Evolutionary conservation across 73 alveolate species (phyloP).

Genomic region (Durusdinium trenchii): DNA sequence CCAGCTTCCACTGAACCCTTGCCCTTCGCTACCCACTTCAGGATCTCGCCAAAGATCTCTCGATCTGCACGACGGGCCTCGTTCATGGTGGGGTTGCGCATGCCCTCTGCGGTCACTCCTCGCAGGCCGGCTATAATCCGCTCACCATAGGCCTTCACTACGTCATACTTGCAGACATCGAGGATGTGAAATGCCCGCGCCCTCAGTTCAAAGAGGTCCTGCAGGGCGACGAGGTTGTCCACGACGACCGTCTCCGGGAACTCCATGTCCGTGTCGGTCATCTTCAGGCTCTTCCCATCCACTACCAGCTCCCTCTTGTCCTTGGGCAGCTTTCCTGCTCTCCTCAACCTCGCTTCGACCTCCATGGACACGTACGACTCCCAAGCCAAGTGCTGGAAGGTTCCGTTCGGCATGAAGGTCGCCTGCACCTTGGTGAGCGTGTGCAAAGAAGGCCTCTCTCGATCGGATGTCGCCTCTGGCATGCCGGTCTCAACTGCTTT

Average conservation of each 20-base stretch:
- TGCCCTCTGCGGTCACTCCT: neutral
- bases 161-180: neutral
- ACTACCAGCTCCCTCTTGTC: neutral
- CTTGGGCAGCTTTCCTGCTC: neutral
- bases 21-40: neutral
- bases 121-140: neutral
- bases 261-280: neutral
- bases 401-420: neutral
- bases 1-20: neutral
- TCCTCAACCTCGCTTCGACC: neutral
- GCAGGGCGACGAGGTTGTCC: neutral
- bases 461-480: neutral
- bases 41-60: neutral
- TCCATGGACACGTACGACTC: neutral
- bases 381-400: neutral
- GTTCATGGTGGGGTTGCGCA: neutral
- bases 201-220: neutral
- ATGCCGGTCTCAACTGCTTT: neutral
- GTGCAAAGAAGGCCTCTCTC: neutral
- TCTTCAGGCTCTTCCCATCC: neutral
- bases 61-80: conserved; percentile 22
- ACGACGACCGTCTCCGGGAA: neutral
- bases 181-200: neutral
- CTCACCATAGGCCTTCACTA: neutral
- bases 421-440: neutral